Conservation (phyloP, 352 stramenopile genomes). For the Nothophytophthora sp. region DNA sequence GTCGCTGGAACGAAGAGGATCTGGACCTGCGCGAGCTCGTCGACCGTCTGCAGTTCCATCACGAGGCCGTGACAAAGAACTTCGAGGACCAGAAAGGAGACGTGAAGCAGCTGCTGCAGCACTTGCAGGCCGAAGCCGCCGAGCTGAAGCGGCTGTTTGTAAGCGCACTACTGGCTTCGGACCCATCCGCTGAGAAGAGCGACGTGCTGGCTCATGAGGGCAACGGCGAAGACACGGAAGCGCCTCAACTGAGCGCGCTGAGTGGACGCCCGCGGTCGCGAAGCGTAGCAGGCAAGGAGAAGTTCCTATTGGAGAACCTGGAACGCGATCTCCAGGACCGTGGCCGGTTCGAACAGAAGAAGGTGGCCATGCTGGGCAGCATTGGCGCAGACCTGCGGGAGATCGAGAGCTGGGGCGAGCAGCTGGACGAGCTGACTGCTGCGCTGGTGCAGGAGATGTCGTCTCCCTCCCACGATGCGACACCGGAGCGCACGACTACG, state of each 20-base stretch:
- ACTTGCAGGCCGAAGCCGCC: slow-evolving; percentile 61
- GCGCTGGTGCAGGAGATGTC: slow-evolving; percentile 42
- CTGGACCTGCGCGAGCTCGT: slow-evolving; percentile 74
- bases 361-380: slow-evolving; percentile 11
- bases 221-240: not conserved
- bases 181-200: not conserved
- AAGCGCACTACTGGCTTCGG: slow-evolving; percentile 45
- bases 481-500: slow-evolving; percentile 17
- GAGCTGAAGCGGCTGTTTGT: slow-evolving; percentile 77
- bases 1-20: slow-evolving; percentile 75
- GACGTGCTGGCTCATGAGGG: not conserved
- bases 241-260: slow-evolving; percentile 13
- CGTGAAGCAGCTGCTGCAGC: slow-evolving; percentile 57
- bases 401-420: slow-evolving; percentile 41
- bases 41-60: slow-evolving; percentile 75
- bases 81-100: slow-evolving; percentile 79
- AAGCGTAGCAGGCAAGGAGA: slow-evolving; percentile 25
- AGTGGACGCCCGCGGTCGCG: slow-evolving; percentile 24
- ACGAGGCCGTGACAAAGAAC: slow-evolving; percentile 71
- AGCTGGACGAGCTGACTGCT: slow-evolving; percentile 26
- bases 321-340: slow-evolving; percentile 39
- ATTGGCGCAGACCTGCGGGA: slow-evolving; percentile 27
- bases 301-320: slow-evolving; percentile 47
- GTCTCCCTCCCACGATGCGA: slow-evolving; percentile 3
- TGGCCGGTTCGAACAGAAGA: slow-evolving; percentile 28